Percentiles rank a stretch among this genome's conserved stretches.
These are phyloP conservation scores for Phialophora macrospora DNA, from an alignment of 2,329 filamentous ascomycete species.

Conservation along the genomic window DNA sequence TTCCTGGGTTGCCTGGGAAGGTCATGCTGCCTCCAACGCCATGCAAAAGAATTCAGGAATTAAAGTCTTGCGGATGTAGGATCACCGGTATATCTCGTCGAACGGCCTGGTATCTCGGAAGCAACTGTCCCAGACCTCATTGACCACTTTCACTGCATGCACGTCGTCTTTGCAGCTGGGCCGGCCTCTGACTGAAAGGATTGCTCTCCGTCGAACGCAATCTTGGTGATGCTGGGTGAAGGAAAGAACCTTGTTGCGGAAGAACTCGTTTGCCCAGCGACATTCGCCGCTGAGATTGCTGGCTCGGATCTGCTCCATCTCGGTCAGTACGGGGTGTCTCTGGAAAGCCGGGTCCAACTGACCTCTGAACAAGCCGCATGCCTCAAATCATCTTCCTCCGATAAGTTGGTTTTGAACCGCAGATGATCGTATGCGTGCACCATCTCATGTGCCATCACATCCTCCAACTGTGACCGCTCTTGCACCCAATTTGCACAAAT, in stretches of 20 bases:
- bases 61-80: conserved; percentile 1
- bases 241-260: conserved; percentile 82
- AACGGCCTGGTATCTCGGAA: conserved; percentile 94
- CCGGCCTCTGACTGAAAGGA: conserved; percentile 76
- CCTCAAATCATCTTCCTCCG: conserved; percentile 68
- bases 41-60: conserved; percentile 27
- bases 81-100: conserved; percentile 85
- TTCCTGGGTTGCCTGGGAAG: not conserved
- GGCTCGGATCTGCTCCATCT: conserved; percentile 73
- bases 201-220: conserved; percentile 82
- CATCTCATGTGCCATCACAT: conserved; percentile 96
- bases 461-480: conserved; percentile 80
- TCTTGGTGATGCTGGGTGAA: conserved; percentile 92
- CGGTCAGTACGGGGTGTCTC: conserved; percentile 3
- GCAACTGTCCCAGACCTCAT: conserved; percentile 98
- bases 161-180: conserved; percentile 82
- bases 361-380: conserved; percentile 96
- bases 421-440: conserved; percentile 95
- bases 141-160: conserved; percentile 85
- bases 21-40: conserved; percentile 32
- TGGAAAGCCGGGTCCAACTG: conserved; percentile 38
- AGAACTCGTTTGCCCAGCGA: conserved; percentile 83
- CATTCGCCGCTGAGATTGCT: conserved; percentile 94
- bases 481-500: conserved; percentile 91
- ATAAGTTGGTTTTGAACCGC: conserved; percentile 85